Evolutionary conservation across 768 basidiomycete species (phyloP), one percentile per base, ranked within the genome.

Genomic region (Russula compacta): DNA sequence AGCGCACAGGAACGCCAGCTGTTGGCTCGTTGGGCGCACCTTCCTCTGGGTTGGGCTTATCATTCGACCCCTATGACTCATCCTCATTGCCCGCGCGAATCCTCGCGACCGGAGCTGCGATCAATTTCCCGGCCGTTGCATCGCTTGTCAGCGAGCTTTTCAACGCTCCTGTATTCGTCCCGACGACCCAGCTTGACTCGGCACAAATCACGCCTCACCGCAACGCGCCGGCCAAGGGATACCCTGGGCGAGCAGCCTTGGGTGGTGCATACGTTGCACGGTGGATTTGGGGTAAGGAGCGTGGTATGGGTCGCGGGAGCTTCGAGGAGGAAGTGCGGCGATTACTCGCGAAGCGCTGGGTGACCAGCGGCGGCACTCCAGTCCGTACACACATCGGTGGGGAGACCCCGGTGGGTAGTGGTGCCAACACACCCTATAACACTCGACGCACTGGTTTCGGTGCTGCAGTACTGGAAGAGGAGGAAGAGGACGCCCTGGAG

Each of bases 221-320:
- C 29, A 89, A 89, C 65, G 83, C 87, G 0, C 89, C 89, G 8
- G 85, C 84, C 0, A 66, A 69, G 24, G 86, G 87, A 14, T 89
- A 81, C 71, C 84, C 87, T 0, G 81, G 82, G 14, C 80, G 89
- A 12, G 86, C 83, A 1, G 78, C 86, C 0, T 74, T 92, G 3
- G 90, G 90, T 0, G 80, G 82, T 0, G 87, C 90, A 1, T 92
- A 89, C 68, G 74, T 89, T 44, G 91, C 89, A 33, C 79, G 91
- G 8, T 93, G 91, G 90, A 85, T 89, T 46, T 92, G 89, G 89
- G 83, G 87, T 43, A 80, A 83, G 65, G 85, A 89, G 58, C 74
- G 76, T 33, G 78, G 75, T 4, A 68, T 69, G 51, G 74, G 80
- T 6, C 75, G 83, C 24, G 81, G 79, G 24, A 83, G 81, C 29